Percentiles rank a stretch among this genome's conserved stretches.
These are phyloP conservation scores for Trichoderma erinaceum DNA, from an alignment of 495 filamentous ascomycete genomes.

Conservation along the genomic window DNA sequence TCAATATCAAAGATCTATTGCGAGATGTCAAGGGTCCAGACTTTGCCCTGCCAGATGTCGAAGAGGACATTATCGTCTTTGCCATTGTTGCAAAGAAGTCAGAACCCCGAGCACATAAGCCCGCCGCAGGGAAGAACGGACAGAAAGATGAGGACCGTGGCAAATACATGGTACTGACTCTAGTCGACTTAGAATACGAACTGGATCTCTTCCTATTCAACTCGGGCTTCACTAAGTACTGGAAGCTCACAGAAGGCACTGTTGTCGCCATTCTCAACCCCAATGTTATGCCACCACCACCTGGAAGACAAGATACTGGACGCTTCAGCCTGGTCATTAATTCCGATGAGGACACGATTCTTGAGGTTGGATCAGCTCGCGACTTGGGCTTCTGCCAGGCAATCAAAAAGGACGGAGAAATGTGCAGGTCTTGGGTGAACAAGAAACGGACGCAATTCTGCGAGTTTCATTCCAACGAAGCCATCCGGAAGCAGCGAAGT, in stretches of 20 bases:
- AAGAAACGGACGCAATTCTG: constrained; percentile 82
- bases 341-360: constrained; percentile 76
- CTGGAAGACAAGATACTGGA: constrained; percentile 64
- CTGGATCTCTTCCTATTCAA: constrained; percentile 90
- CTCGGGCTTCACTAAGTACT: constrained; percentile 81
- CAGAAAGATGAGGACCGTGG: constrained; percentile 46
- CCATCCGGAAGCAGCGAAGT: constrained; percentile 62
- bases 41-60: constrained; percentile 79
- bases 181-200: constrained; percentile 87
- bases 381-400: constrained; percentile 88
- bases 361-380: constrained; percentile 79
- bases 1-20: constrained; percentile 75
- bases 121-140: constrained; percentile 48
- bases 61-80: constrained; percentile 80
- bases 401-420: constrained; percentile 73
- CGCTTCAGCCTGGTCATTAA: constrained; percentile 77
- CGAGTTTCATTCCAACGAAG: constrained; percentile 82
- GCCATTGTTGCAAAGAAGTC: constrained; percentile 85
- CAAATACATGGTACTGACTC: constrained; percentile 86
- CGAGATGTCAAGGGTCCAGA: constrained; percentile 72
- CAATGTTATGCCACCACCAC: constrained; percentile 76
- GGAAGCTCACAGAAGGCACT: constrained; percentile 80
- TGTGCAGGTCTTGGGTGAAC: constrained; percentile 82
- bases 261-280: constrained; percentile 94
- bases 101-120: constrained; percentile 63